These are phyloP conservation scores for Pilobolus umbonatus DNA, from an alignment of 192 early-diverging fungal genomes.

Conservation along the genomic window DNA sequence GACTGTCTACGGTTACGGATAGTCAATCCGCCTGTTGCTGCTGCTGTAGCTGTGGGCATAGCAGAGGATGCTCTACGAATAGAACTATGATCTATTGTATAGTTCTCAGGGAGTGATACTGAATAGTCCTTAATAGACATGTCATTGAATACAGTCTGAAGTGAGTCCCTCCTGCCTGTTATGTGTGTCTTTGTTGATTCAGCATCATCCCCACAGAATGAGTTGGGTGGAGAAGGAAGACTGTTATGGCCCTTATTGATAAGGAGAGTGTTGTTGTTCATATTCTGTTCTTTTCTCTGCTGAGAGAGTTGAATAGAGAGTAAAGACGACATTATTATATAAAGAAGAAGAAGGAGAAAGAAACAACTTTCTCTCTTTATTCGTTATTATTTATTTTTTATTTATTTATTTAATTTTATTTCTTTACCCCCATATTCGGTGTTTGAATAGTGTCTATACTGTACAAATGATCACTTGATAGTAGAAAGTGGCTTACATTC, in stretches of 20 bases:
- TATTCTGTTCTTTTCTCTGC: background rate
- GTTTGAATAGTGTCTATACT: no score
- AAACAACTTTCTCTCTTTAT: background rate
- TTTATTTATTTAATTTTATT: no score
- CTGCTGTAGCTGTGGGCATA: conserved; percentile 5
- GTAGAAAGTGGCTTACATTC: background rate
- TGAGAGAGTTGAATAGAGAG: conserved; percentile 20
- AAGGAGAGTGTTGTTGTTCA: no score
- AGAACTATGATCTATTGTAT: conserved; percentile 22
- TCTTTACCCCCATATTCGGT: no score
- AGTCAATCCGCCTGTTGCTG: conserved; percentile 4
- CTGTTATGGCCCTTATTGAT: background rate
- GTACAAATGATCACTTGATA: no score
- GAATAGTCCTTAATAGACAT: conserved; percentile 15
- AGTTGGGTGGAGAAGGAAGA: conserved; percentile 24
- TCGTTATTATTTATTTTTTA: background rate
- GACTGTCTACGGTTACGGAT: conserved; percentile 5
- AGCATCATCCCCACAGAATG: conserved; percentile 22
- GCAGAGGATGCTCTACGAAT: conserved; percentile 10
- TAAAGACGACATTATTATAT: conserved; percentile 15
- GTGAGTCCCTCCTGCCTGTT: conserved; percentile 6
- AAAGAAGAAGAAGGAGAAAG: background rate
- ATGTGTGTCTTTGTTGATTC: conserved; percentile 6
- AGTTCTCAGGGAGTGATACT: conserved; percentile 24
- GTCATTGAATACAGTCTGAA: conserved; percentile 13